Evolutionary conservation across 345 rosid genomes (phyloP).

Genomic region (Bruguiera sexangula): DNA sequence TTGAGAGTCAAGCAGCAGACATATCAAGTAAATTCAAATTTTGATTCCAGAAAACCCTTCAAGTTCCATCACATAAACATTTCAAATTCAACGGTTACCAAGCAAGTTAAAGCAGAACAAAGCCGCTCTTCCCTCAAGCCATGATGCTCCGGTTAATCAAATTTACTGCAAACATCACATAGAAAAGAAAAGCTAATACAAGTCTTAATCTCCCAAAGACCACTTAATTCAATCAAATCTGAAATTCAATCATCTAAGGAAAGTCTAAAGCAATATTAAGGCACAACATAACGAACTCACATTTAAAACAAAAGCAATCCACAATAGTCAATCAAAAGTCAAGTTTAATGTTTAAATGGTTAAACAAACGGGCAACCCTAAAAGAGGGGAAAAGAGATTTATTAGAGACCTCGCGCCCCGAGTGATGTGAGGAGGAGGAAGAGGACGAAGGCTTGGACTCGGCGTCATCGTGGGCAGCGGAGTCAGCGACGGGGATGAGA

Average conservation of each 20-base stretch:
- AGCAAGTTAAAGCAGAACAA: background rate
- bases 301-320: background rate
- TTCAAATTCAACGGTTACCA: background rate
- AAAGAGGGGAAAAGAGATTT: background rate
- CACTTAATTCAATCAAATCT: slow-evolving; percentile 7
- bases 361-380: background rate
- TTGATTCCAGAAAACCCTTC: background rate
- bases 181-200: too few relatives aligned
- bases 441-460: slow-evolving; percentile 67
- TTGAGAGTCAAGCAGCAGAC: background rate
- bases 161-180: too few relatives aligned
- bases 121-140: too few relatives aligned
- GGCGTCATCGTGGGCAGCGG: slow-evolving; percentile 33
- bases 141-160: too few relatives aligned
- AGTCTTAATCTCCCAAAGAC: too few relatives aligned
- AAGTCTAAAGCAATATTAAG: background rate
- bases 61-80: background rate
- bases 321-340: background rate
- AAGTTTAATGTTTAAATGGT: background rate
- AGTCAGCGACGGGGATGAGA: slow-evolving; percentile 72
- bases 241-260: background rate
- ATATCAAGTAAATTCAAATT: background rate
- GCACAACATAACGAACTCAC: background rate
- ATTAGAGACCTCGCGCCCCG: slow-evolving; percentile 73
- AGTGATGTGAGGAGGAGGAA: slow-evolving; percentile 49